Percentiles rank a stretch among this genome's conserved stretches.
Evolutionary conservation across 2,329 filamentous ascomycete species (phyloP).

Genomic region (Nemania serpens): DNA sequence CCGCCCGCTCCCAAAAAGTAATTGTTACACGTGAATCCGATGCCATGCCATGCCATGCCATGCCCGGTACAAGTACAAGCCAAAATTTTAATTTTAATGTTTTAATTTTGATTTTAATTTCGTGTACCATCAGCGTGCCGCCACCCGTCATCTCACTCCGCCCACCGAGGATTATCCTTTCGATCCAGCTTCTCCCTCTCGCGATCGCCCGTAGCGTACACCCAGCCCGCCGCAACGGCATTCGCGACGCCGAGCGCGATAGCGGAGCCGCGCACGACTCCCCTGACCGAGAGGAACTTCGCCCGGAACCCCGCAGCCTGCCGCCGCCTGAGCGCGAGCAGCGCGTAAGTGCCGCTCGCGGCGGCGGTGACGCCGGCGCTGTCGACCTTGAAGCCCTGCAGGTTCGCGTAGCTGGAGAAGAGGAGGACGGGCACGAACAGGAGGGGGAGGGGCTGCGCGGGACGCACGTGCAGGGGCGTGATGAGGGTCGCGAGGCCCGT

Average conservation of each 20-base stretch:
- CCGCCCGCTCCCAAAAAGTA: too few species aligned
- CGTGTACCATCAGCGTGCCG: too few species aligned
- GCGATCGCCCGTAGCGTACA: conserved; percentile 57
- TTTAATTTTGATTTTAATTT: background rate
- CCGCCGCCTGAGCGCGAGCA: conserved; percentile 57
- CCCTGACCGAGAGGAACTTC: conserved; percentile 52
- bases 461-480: conserved; percentile 60
- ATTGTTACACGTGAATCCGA: conserved; percentile 6
- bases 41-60: background rate
- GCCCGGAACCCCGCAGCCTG: conserved; percentile 40
- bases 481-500: conserved; percentile 61
- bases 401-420: conserved; percentile 63
- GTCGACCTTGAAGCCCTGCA: conserved; percentile 62
- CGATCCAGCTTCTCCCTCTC: conserved; percentile 55
- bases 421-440: conserved; percentile 57
- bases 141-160: conserved; percentile 40
- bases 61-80: background rate
- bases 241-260: conserved; percentile 57
- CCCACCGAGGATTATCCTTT: conserved; percentile 57
- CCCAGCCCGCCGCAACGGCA: conserved; percentile 54
- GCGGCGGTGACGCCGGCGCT: conserved; percentile 60
- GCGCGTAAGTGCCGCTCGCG: conserved; percentile 61
- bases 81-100: conserved; percentile 1
- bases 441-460: conserved; percentile 56
- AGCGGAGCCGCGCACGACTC: conserved; percentile 55